Base-by-base conservation (phyloP, 768 basidiomycete species). In the Lentinus tigrinus region DNA sequence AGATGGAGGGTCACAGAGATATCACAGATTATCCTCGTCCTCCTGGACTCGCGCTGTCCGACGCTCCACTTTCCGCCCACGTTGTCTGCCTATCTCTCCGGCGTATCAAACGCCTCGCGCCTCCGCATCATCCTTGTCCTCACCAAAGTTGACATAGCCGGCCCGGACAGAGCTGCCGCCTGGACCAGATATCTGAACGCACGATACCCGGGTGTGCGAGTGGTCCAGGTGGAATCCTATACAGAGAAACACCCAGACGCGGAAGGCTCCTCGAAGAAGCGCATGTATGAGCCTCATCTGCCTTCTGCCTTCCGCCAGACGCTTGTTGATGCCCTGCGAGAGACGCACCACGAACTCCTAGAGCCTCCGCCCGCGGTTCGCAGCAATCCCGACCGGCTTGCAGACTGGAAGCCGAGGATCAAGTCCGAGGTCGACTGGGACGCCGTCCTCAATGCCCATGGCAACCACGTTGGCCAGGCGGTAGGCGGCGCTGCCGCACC, bases 1-100 rank as follows among this genome's bases (percentile, higher is more conserved):
- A 93, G 90, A 64, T 98, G 96, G 96, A 84, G 96, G 37, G 95
- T 97, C 21, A 85, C 88, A 6, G 96, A 98, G 73, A 88, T 91
- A 24, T 92, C 92, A 0, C 84, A 94, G 65, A 91, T 98, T 62
- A 77, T 98, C 19, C 83, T 97, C 48, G 80, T 96, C 49, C 82
- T 98, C 42, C 79, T 96, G 34, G 95, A 97, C 71, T 89, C 91
- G 16, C 88, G 96, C 39, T 95, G 92, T 68, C 95, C 96, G 0
- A 81, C 86, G 0, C 73, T 97, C 3, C 95, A 97, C 71, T 88
- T 86, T 65, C 94, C 95, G 1, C 81, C 88, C 1, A 92, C 93
- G 0, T 82, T 98, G 39, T 73, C 82, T 16, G 60, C 75, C 4
- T 89, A 91, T 73, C 81, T 97, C 34, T 52, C 70, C 39, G 60